Conservation (phyloP, 176 grass and related monocot genomes). For the Stipa capillata region DNA sequence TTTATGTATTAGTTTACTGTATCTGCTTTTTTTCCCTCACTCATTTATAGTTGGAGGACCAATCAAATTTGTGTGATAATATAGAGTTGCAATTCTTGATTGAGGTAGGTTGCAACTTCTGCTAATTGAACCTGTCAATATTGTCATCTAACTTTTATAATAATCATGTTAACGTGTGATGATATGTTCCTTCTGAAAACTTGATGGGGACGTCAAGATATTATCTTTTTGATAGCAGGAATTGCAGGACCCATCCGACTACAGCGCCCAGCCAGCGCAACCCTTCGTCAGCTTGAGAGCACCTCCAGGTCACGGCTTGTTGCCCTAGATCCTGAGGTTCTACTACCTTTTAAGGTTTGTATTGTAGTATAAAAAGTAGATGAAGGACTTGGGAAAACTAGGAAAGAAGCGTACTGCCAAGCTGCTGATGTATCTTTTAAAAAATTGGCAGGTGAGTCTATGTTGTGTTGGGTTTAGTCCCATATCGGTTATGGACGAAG, state of each 20-base stretch:
- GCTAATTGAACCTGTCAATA: not conserved
- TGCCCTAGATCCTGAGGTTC: too few species aligned
- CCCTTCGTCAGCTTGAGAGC: too few species aligned
- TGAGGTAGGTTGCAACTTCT: constrained; percentile 55
- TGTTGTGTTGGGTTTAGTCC: too few species aligned
- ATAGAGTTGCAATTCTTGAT: constrained; percentile 62
- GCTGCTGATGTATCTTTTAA: constrained; percentile 66
- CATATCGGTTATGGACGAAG: too few species aligned
- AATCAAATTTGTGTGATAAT: constrained; percentile 50
- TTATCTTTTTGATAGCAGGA: too few species aligned
- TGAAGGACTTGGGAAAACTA: constrained; percentile 79
- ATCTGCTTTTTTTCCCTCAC: constrained; percentile 16
- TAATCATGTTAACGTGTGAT: not conserved
- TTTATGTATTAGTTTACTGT: constrained; percentile 16
- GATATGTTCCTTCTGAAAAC: not conserved
- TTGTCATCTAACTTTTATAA: not conserved
- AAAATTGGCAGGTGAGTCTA: constrained; percentile 58
- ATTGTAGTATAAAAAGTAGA: constrained; percentile 82
- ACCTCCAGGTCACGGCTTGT: too few species aligned
- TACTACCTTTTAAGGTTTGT: too few species aligned
- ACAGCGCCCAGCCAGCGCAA: too few species aligned
- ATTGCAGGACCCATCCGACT: too few species aligned
- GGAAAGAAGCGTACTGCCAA: constrained; percentile 61
- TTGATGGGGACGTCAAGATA: not conserved
- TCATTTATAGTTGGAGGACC: constrained; percentile 65